Evolutionary conservation across 148 eudicot species (phyloP).

Genomic region (Arctostaphylos glauca): DNA sequence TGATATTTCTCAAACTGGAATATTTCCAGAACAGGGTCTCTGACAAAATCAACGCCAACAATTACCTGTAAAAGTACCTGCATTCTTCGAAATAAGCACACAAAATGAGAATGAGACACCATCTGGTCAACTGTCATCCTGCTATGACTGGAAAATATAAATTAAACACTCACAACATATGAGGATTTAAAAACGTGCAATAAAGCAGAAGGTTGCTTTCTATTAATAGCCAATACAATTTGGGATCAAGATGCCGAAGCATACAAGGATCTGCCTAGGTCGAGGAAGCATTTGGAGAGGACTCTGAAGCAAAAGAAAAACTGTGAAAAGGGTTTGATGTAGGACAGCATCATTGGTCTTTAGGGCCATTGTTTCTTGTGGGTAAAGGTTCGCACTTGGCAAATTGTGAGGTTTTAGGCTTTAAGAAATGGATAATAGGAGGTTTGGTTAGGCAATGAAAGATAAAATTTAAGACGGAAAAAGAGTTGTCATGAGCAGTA

Average conservation of each 20-base stretch:
- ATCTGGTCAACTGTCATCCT: conserved; percentile 22
- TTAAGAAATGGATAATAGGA: neutral
- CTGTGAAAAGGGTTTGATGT: neutral
- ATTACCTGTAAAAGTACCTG: conserved; percentile 98
- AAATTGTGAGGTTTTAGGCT: neutral
- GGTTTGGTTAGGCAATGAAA: neutral
- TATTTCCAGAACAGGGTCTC: conserved; percentile 80
- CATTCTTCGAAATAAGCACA: conserved; percentile 85
- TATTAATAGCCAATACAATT: neutral
- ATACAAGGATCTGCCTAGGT: neutral
- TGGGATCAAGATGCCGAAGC: neutral
- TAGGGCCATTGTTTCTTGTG: conserved; percentile 8
- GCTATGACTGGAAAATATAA: neutral
- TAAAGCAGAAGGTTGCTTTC: neutral
- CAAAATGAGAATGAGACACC: conserved; percentile 31
- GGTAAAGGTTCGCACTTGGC: neutral
- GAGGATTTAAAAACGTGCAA: neutral
- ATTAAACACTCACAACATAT: neutral
- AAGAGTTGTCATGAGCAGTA: neutral
- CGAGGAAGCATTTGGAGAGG: neutral
- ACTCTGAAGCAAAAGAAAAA: neutral
- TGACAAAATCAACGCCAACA: conserved; percentile 72
- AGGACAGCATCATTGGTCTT: neutral
- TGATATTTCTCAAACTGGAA: conserved; percentile 89
- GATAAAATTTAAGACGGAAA: neutral